These are phyloP conservation scores for Phellopilus nigrolimitatus DNA, from an alignment of 1,284 basidiomycete species.

Conservation along the genomic window DNA sequence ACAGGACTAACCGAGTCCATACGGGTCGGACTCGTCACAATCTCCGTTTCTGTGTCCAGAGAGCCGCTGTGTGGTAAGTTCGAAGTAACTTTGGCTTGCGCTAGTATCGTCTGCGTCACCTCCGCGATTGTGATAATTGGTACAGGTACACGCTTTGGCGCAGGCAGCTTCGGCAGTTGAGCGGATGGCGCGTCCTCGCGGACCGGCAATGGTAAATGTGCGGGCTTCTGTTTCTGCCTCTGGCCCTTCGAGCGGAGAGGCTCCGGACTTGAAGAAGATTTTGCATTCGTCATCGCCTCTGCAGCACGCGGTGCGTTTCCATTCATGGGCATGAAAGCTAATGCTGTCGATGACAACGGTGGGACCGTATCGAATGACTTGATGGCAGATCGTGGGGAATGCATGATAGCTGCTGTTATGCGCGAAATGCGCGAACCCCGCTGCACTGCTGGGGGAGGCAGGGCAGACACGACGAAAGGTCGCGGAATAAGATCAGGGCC, in stretches of 20 bases:
- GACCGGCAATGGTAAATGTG: background rate
- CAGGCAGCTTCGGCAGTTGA: conserved; percentile 3
- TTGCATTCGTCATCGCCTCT: background rate
- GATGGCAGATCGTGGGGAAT: background rate
- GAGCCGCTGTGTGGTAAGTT: too few species aligned
- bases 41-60: background rate
- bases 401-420: background rate
- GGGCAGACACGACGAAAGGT: background rate
- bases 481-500: background rate
- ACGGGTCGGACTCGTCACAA: conserved; percentile 4
- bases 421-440: conserved; percentile 7
- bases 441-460: conserved; percentile 2
- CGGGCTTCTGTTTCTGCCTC: conserved; percentile 3
- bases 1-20: conserved; percentile 1
- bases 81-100: background rate
- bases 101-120: background rate
- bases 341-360: background rate
- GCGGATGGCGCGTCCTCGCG: background rate
- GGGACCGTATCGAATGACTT: conserved; percentile 3
- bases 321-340: conserved; percentile 1
- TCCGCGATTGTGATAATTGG: conserved; percentile 25
- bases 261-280: background rate
- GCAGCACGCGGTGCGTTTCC: background rate
- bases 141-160: conserved; percentile 23
- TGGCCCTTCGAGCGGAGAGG: background rate